These are phyloP conservation scores for Pyrenopolyporus hunteri DNA, from an alignment of 495 filamentous ascomycete genomes.

Conservation along the genomic window DNA sequence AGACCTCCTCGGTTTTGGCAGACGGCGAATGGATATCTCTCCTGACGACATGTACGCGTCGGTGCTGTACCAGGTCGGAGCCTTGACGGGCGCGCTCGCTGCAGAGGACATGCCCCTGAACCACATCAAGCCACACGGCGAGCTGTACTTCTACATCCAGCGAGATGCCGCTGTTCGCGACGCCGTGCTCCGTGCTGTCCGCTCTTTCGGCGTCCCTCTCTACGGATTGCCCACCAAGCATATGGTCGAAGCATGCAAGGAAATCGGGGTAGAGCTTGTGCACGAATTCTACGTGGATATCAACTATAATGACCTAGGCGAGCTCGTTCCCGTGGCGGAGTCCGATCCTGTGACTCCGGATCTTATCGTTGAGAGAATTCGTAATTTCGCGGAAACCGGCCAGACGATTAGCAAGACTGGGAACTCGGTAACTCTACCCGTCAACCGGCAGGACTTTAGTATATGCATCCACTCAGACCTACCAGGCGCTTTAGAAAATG, in stretches of 20 bases:
- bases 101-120: conserved; percentile 59
- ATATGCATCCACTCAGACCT: conserved; percentile 41
- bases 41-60: conserved; percentile 63
- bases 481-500: conserved; percentile 37
- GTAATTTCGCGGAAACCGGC: conserved; percentile 5
- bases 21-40: conserved; percentile 60
- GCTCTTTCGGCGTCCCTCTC: conserved; percentile 58
- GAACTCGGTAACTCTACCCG: conserved; percentile 16
- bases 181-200: conserved; percentile 56
- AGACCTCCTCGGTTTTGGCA: conserved; percentile 67
- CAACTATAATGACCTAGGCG: conserved; percentile 57
- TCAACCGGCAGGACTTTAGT: conserved; percentile 29
- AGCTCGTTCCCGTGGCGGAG: conserved; percentile 25
- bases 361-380: conserved; percentile 15
- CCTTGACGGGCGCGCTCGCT: conserved; percentile 62
- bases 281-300: conserved; percentile 66
- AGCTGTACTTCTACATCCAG: conserved; percentile 63
- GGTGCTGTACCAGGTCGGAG: conserved; percentile 65
- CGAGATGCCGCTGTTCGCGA: conserved; percentile 55
- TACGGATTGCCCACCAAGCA: conserved; percentile 61
- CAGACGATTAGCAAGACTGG: conserved; percentile 11
- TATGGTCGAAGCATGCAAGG: conserved; percentile 58
- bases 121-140: conserved; percentile 67
- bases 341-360: conserved; percentile 18
- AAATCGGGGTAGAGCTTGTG: conserved; percentile 59